Percentiles rank a stretch among this genome's conserved stretches.
phyloP scores from a whole-genome alignment of 31 red algal genomes.

The Bonnemaisonia californica region DNA sequence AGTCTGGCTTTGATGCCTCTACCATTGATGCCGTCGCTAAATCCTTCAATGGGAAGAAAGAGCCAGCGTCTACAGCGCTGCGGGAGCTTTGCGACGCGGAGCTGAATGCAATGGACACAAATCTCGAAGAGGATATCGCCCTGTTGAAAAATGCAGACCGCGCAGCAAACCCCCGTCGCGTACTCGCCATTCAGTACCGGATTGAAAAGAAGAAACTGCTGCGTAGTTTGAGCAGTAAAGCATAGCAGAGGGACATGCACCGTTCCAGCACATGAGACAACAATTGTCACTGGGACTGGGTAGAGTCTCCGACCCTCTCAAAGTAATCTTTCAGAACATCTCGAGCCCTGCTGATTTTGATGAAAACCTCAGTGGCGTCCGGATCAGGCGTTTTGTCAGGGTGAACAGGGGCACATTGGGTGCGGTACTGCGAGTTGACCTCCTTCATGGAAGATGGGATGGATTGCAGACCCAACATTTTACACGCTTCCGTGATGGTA shows the following conservation, averaged over 20 bases:
- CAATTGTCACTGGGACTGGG: background rate
- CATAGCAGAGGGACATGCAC: constrained; percentile 7
- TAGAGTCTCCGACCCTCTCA: constrained; percentile 36
- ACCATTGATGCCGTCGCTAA: constrained; percentile 43
- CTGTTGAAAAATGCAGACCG: constrained; percentile 16
- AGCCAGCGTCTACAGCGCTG: constrained; percentile 38
- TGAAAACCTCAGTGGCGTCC: constrained; percentile 88
- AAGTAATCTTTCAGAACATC: constrained; percentile 88
- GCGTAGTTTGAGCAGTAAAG: constrained; percentile 1
- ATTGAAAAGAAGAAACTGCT: constrained; percentile 64
- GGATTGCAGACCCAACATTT: constrained; percentile 62
- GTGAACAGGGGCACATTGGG: constrained; percentile 86
- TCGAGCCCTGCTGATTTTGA: constrained; percentile 82
- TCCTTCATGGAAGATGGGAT: constrained; percentile 83
- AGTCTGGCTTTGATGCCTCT: constrained; percentile 47
- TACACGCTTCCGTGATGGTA: constrained; percentile 75
- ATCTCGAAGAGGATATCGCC: constrained; percentile 38
- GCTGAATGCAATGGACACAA: constrained; percentile 49
- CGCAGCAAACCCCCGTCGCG: background rate
- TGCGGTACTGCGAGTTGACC: constrained; percentile 91
- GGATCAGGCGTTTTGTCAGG: constrained; percentile 90
- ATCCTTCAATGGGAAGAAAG: constrained; percentile 35
- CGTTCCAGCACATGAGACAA: background rate
- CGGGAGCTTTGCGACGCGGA: constrained; percentile 58
- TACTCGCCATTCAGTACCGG: constrained; percentile 54